Evolutionary conservation across 1,284 basidiomycete genomes (phyloP), one percentile per base, ranked within the genome.

Genomic region (Moesziomyces sp.): DNA sequence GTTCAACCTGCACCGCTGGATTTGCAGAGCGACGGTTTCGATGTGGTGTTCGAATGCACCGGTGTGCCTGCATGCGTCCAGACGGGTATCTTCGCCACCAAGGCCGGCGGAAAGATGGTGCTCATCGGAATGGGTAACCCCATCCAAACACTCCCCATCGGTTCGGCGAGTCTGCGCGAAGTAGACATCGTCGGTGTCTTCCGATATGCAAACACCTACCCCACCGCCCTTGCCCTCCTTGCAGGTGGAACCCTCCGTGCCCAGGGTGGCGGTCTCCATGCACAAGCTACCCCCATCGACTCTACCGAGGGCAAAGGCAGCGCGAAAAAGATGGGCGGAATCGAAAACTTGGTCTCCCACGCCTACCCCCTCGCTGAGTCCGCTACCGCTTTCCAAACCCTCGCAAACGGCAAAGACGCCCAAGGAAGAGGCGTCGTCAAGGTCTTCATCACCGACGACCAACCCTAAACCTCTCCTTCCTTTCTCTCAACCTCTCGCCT

Each of bases 51-150:
- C 79, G 95, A 97, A 85, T 97, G 95, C 85, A 96, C 94, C 6
- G 95, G 95, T 74, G 93, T 93, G 2, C 93, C 95, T 84, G 87
- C 78, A 24, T 83, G 85, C 74, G 79, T 85, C 28, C 74, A 79
- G 54, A 69, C 79, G 21, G 68, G 76, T 10, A 79, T 84, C 59
- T 81, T 80, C 46, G 74, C 91, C 77, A 92, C 93, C 30, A 87
- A 88, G 55, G 87, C 92, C 6, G 94, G 94, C 54, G 92, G 93
- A 46, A 92, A 92, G 83, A 91, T 96, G 58, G 91, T 94, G 87
- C 91, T 94, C 79, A 90, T 98, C 77, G 95, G 95, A 34, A 98
- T 98, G 95, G 95, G 95, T 74, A 90, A 92, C 21, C 89, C 90
- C 68, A 92, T 91, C 80, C 89, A 92, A 62, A 78, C 74, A 28